phyloP scores from a whole-genome alignment of 1,284 basidiomycete genomes.

The Microbotryum scabiosae region DNA sequence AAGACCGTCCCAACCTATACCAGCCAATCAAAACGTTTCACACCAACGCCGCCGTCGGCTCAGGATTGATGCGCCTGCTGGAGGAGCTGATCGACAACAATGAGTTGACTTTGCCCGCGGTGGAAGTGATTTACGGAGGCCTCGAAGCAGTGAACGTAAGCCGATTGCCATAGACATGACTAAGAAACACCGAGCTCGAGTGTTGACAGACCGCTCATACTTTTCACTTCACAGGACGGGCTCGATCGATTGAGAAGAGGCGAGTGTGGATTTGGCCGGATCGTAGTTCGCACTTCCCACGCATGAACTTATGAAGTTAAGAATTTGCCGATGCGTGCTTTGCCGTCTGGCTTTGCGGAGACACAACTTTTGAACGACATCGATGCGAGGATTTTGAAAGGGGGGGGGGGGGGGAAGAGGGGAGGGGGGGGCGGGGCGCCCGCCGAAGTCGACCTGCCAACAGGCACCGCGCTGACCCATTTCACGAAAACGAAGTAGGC shows the following conservation, averaged over 20 bases:
- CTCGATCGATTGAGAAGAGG: constrained; percentile 7
- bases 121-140: constrained; percentile 12
- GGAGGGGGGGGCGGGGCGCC: too few relatives aligned
- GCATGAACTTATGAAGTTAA: too few relatives aligned
- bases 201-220: background rate
- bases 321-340: background rate
- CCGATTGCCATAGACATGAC: background rate
- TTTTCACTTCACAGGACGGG: constrained; percentile 1
- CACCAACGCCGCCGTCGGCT: constrained; percentile 10
- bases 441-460: too few relatives aligned
- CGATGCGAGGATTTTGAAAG: too few relatives aligned
- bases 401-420: too few relatives aligned
- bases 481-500: too few relatives aligned
- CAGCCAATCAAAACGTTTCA: constrained; percentile 17
- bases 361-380: too few relatives aligned
- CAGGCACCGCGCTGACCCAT: too few relatives aligned
- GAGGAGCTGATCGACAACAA: constrained; percentile 5
- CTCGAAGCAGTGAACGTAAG: constrained; percentile 13
- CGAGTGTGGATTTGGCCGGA: constrained; percentile 8
- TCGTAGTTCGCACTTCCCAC: constrained; percentile 7
- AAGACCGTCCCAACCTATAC: background rate
- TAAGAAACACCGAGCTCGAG: too few relatives aligned
- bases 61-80: constrained; percentile 7
- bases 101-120: constrained; percentile 8
- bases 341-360: too few relatives aligned